These are phyloP conservation scores for Suhomyces kunorum DNA, from an alignment of 1,139 yeast species.

Conservation along the genomic window DNA sequence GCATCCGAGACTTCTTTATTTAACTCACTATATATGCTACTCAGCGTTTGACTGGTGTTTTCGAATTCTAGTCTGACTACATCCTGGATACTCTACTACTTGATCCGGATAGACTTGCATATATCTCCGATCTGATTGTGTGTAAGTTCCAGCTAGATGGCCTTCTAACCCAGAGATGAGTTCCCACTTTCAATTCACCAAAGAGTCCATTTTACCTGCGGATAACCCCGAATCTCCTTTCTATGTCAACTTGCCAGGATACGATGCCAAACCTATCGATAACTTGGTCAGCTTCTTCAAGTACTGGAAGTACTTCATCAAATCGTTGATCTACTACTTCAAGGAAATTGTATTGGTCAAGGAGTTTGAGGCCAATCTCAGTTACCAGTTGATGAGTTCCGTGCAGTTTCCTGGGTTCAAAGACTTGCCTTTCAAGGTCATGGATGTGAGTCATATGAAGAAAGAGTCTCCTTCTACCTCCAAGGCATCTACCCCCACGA, in stretches of 20 bases:
- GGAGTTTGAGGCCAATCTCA: conserved; percentile 67
- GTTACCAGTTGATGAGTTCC: conserved; percentile 60
- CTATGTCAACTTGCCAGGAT: conserved; percentile 40
- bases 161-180: conserved; percentile 6
- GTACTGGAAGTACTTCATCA: conserved; percentile 69
- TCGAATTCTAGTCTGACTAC: conserved; percentile 1
- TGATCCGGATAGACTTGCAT: neutral
- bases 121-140: neutral
- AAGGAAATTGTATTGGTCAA: conserved; percentile 65
- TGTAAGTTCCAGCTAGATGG: neutral
- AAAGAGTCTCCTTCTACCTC: conserved; percentile 10
- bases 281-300: conserved; percentile 59
- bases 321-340: conserved; percentile 60
- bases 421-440: conserved; percentile 32
- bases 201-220: conserved; percentile 39
- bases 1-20: conserved; percentile 1
- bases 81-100: neutral
- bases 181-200: conserved; percentile 20
- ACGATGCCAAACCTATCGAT: conserved; percentile 50
- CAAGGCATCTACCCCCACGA: conserved; percentile 16
- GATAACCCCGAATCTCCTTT: conserved; percentile 42
- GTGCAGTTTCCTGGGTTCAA: conserved; percentile 57
- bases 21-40: conserved; percentile 2
- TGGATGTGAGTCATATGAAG: conserved; percentile 12
- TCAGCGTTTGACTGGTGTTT: neutral